Evolutionary conservation across 1,284 basidiomycete species (phyloP).

Genomic region (Exsudoporus floridanus): DNA sequence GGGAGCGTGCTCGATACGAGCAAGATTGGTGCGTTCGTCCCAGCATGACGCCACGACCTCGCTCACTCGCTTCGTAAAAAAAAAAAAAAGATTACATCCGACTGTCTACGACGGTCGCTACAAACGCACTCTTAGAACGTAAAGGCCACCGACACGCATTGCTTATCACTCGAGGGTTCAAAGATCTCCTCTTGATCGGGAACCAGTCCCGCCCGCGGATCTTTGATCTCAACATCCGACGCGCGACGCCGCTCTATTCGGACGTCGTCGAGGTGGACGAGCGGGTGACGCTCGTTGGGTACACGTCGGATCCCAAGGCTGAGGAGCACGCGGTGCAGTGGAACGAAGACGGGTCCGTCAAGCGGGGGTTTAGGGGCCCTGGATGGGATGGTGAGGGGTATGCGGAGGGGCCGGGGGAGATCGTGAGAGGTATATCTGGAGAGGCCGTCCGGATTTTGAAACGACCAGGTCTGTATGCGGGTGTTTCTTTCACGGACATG

Average conservation of each 20-base stretch:
- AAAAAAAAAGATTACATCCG: conserved; percentile 79
- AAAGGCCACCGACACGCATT: conserved; percentile 92
- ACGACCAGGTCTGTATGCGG: conserved; percentile 53
- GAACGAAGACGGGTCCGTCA: conserved; percentile 64
- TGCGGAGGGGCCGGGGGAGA: conserved; percentile 73
- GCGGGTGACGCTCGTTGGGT: conserved; percentile 91
- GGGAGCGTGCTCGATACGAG: conserved; percentile 70
- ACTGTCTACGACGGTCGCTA: conserved; percentile 93
- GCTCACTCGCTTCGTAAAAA: background rate
- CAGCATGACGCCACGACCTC: background rate
- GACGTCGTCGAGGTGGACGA: conserved; percentile 90
- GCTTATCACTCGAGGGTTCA: conserved; percentile 90
- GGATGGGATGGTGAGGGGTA: conserved; percentile 67
- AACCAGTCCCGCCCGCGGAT: conserved; percentile 92
- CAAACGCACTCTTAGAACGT: conserved; percentile 93
- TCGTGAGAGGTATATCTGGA: conserved; percentile 84
- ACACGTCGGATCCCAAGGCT: conserved; percentile 83
- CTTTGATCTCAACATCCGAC: conserved; percentile 84
- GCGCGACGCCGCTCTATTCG: conserved; percentile 78
- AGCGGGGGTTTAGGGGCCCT: conserved; percentile 68
- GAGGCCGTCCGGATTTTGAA: conserved; percentile 89
- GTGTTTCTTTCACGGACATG: background rate
- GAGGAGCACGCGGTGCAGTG: conserved; percentile 77
- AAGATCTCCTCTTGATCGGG: conserved; percentile 86
- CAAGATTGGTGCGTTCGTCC: conserved; percentile 66